Evolutionary conservation across 2,329 filamentous ascomycete genomes (phyloP).

Genomic region (Phyllosticta citriasiana): DNA sequence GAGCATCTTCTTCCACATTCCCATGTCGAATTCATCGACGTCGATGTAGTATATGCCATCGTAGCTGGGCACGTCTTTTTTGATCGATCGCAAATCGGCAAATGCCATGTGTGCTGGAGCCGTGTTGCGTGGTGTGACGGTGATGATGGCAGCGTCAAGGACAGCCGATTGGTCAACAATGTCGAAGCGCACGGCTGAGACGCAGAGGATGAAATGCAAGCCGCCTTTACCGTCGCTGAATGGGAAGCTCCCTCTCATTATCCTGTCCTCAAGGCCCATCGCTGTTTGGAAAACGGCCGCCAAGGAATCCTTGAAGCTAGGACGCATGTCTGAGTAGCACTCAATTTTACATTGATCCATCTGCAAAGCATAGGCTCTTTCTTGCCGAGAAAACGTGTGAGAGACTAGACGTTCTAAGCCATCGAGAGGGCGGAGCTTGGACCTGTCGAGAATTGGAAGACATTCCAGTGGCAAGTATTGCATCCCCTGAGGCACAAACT

Average conservation of each 20-base stretch:
- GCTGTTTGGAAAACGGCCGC: not conserved
- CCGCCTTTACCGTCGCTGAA: not conserved
- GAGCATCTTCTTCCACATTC: conserved; percentile 14
- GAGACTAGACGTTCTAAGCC: too few species aligned
- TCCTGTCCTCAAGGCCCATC: not conserved
- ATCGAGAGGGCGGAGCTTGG: too few species aligned
- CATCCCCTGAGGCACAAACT: too few species aligned
- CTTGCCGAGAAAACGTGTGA: too few species aligned
- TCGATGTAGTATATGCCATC: conserved; percentile 15
- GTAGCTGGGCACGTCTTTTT: not conserved
- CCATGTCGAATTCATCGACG: not conserved
- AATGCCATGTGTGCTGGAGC: not conserved
- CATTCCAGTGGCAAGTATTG: too few species aligned
- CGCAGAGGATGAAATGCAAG: conserved; percentile 17
- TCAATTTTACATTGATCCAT: too few species aligned
- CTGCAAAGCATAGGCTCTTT: too few species aligned
- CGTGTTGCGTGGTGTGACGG: conserved; percentile 13
- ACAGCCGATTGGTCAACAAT: conserved; percentile 20
- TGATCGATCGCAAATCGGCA: not conserved
- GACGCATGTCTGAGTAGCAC: too few species aligned
- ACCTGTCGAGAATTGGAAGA: too few species aligned
- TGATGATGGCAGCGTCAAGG: conserved; percentile 25
- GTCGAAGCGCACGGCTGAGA: conserved; percentile 24
- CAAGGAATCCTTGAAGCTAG: too few species aligned
- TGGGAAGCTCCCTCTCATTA: not conserved